Base-by-base conservation (phyloP, 108 stramenopile genomes). In the Fragilaria crotonensis region DNA sequence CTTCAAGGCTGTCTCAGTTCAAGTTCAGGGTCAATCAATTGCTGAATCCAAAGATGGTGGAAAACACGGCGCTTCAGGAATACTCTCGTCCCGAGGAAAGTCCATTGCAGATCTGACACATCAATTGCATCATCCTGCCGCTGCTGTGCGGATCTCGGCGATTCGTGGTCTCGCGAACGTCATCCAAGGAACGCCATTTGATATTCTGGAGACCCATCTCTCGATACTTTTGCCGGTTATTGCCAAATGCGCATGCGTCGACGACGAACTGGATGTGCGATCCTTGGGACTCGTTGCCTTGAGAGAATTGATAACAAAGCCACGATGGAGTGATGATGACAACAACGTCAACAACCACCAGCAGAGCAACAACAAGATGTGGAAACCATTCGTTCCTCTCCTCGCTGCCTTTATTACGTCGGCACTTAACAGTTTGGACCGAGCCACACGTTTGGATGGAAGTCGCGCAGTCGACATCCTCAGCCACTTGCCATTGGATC, bases 371-470 rank as follows among this genome's bases (percentile, higher is more conserved):
- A 47, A 14, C 4, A 55, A 17, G 1, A n/a, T 57, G 20, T 32
- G 62, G 5, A 64, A 48, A 25, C 90, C 90, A 50, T 88, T 87
- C 51, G 54, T 81, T 4, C 66, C 78, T 25, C 50, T 92, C 19
- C 30, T 84, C 0, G 66, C 79, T 30, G 86, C 87, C 0, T 80
- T 81, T 49, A 63, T 81, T 5, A 68, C 77, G 5, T 88, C 85
- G 48, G 83, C 90, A 32, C 56, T 92, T 59, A 81, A 88, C 52
- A 84, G 87, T 70, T 61, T 92, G 30, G 90, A 92, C 67, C 61
- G 62, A 27, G 48, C 45, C 18, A 75, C 76, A 22, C 70, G 87
- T 29, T 54, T 72, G 25, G 81, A 86, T 52, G 90, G 87, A 0
- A 73, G 68, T 21, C 66, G 60, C 22, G 52, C 67, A 20, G 68